Evolutionary conservation across 1,284 basidiomycete species (phyloP).

Genomic region (Chalciporus piperatoides): DNA sequence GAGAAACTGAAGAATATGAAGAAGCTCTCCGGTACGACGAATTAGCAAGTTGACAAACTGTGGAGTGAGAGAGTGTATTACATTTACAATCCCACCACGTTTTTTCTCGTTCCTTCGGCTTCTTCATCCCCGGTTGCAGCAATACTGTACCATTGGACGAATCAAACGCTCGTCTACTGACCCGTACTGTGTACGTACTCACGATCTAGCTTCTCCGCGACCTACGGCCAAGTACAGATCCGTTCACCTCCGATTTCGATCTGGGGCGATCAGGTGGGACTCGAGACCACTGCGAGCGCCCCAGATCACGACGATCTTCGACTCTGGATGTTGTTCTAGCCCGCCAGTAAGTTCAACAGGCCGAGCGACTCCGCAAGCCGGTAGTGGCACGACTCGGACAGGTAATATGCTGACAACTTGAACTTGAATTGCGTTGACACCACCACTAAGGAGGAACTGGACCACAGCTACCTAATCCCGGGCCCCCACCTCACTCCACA

Average conservation of each 20-base stretch:
- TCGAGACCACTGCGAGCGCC: neutral
- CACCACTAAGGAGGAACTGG: neutral
- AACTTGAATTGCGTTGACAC: neutral
- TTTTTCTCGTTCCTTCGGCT: neutral
- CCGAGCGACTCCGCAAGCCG: neutral
- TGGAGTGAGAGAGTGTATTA: conserved; percentile 13
- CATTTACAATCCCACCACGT: conserved; percentile 1
- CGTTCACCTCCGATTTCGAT: conserved; percentile 6
- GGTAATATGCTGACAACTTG: no score
- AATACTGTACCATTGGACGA: neutral
- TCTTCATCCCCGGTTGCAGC: conserved; percentile 2
- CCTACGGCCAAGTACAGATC: conserved; percentile 7
- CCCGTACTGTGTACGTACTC: no score
- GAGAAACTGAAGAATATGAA: neutral
- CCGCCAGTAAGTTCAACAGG: neutral
- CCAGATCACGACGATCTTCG: conserved; percentile 6
- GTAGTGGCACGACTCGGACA: neutral
- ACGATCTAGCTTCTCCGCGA: conserved; percentile 5
- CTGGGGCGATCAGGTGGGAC: neutral
- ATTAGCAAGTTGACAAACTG: conserved; percentile 5
- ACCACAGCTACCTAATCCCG: neutral
- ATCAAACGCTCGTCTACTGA: neutral
- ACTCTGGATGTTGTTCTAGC: conserved; percentile 7
- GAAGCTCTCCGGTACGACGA: neutral
- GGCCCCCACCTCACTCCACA: neutral